phyloP scores from a whole-genome alignment of 78 protist genomes.

The slime mould (Dictyostelium discoideum) region DNA sequence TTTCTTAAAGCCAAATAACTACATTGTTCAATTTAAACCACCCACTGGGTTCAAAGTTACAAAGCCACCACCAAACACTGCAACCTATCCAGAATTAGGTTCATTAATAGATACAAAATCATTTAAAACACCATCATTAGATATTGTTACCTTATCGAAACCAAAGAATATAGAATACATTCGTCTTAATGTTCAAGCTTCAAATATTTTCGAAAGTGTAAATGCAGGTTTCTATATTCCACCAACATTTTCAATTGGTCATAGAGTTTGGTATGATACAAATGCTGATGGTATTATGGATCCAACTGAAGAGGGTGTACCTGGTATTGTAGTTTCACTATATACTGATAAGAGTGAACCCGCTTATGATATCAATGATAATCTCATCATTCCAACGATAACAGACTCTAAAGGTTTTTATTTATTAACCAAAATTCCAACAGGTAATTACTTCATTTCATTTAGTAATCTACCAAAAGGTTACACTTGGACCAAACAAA shows the following conservation, averaged over 20 bases:
- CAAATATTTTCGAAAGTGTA: not conserved
- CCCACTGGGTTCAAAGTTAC: not conserved
- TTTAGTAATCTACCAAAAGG: constrained; percentile 11
- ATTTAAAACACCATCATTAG: not conserved
- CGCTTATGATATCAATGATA: constrained; percentile 1
- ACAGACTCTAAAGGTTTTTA: constrained; percentile 27
- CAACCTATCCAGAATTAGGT: not conserved
- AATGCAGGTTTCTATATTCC: constrained; percentile 23
- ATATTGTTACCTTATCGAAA: not conserved
- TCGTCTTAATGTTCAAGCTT: not conserved
- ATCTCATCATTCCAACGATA: not conserved
- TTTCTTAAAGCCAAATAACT: not conserved
- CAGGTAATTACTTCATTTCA: not conserved
- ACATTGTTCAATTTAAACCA: not conserved
- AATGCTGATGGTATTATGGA: constrained; percentile 18
- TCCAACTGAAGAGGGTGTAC: constrained; percentile 26
- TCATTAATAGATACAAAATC: not conserved
- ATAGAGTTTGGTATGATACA: constrained; percentile 29
- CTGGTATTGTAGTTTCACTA: not conserved
- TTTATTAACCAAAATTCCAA: not conserved
- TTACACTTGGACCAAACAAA: constrained; percentile 26
- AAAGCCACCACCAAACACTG: not conserved
- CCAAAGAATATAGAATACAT: not conserved
- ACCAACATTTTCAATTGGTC: constrained; percentile 27
- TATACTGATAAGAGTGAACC: not conserved